Evolutionary conservation across 441 rosid species (phyloP), one percentile per base, ranked within the genome.

Genomic region (Flueggea neowawraea): DNA sequence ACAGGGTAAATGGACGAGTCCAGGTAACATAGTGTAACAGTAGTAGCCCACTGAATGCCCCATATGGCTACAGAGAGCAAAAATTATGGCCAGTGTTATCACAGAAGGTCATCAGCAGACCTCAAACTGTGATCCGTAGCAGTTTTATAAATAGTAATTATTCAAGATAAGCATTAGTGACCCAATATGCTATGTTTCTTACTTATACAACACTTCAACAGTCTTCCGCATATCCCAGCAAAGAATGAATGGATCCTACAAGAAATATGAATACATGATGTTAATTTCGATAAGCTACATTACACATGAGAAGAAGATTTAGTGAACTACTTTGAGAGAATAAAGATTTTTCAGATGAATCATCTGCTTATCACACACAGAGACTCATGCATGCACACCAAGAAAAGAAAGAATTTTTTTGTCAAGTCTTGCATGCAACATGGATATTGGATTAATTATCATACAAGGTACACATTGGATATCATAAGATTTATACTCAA

Each of bases 181-280:
- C 16, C 55, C 48, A 57, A 56, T 31, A 60, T 61, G 43, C 36
- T 52, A 4, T 43, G 32, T 39, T 58, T 81, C 95, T 82, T 67
- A 93, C 96, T 94, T 91, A 78, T 84, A 91, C 44, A 94, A 90
- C 60, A 83, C 86, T 67, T 94, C 91, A 64, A 84, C 96, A 63
- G 96, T 68, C 75, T 87, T 87, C 44, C 96, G 82, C 56, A 91
- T 69, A 75, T 91, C 99, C 97, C 97, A 94, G 75, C 97, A 89
- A 69, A 89, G 77, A 61, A 94, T 87, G 73, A 87, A 94, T 57
- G 97, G 96, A 76, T 94, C 99, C 95, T 91, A 48, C 67, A 69
- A 64, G 63, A 45, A 52, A 71, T 39, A 67, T 53, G 53, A 53
- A 57, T 32, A 17, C 4, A 8, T 13, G 36, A 54, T 51, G 61